Evolutionary conservation across 2,329 filamentous ascomycete genomes (phyloP), one percentile per base, ranked within the genome.

Genomic region (Trichoderma koningiopsis): DNA sequence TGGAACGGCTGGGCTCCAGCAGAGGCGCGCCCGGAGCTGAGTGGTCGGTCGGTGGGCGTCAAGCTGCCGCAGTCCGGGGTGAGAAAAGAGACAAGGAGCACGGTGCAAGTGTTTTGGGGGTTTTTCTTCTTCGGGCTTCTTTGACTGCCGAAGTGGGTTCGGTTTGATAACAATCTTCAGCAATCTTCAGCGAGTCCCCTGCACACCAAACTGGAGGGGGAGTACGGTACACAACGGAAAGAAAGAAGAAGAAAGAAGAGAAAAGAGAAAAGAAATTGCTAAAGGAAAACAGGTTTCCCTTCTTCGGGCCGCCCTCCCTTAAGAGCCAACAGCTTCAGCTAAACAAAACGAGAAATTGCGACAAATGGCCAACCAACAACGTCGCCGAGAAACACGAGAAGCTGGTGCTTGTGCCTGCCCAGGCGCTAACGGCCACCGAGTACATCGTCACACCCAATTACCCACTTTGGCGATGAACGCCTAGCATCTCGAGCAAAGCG

Each of bases 61-160:
- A 61, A 65, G 62, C 62, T 29, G 57, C 62, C 49, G 62, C 62
- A 57, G 56, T 57, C 37, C 62, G 22, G 52, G 62, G 47, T 27
- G 52, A 13, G 43, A 61, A 60, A n/a, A 56, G n/a, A 63, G 49
- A 56, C 49, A 56, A 40, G 31, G 47, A 65, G 31, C 55, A 47
- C 40, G 24, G 62, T 37, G 62, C 62, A 65, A 47, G 24, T 47
- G 31, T 37, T 55, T n/a, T 27, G 37, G 19, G 37, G 31, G 31
- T 33, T 33, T 64, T 64, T 40, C 11, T 31, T 56, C 53, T 56
- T 27, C 11, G 11, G 40, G 5, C 5, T 13, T 55, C 53, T 31
- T 8, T 35, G 24, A 35, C 35, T 57, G 29, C 52, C 52, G 24
- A 65, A 29, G 62, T 57, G 53, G 62, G 52, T 64, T 61, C 53